Conservation (phyloP, 129 eudicot genomes). For the Pittosporum tobira region DNA sequence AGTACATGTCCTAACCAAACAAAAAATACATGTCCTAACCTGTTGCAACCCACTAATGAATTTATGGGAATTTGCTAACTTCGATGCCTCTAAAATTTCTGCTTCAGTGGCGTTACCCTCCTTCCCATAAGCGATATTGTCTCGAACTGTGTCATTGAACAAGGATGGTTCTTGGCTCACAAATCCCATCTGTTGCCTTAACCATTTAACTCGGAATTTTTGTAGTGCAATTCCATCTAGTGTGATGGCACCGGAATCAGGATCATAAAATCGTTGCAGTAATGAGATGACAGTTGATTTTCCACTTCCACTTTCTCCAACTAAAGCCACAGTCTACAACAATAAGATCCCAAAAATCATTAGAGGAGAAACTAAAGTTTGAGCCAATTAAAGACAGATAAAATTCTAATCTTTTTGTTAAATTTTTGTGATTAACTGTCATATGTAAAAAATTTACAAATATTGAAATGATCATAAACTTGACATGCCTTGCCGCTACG, state of each 20-base stretch:
- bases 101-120: constrained; percentile 53
- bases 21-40: constrained; percentile 9
- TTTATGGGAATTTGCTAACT: constrained; percentile 58
- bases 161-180: constrained; percentile 60
- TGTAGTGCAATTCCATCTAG: constrained; percentile 48
- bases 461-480: not conserved
- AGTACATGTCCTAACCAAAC: too few species aligned
- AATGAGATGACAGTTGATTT: constrained; percentile 52
- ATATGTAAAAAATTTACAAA: not conserved
- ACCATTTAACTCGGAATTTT: constrained; percentile 56
- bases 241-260: constrained; percentile 48
- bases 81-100: constrained; percentile 60
- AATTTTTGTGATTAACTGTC: too few species aligned
- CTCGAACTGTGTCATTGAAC: constrained; percentile 56
- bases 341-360: not conserved
- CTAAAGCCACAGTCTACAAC: constrained; percentile 48
- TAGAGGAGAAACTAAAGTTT: not conserved
- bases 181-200: constrained; percentile 64
- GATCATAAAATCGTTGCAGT: constrained; percentile 62
- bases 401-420: too few species aligned
- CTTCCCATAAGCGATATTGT: constrained; percentile 58
- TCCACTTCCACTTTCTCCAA: constrained; percentile 70
- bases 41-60: constrained; percentile 51
- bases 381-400: not conserved
- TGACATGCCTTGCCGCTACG: constrained; percentile 49